These are phyloP conservation scores for Verticillium klebahnii DNA, from an alignment of 2,329 filamentous ascomycete genomes.

Conservation along the genomic window DNA sequence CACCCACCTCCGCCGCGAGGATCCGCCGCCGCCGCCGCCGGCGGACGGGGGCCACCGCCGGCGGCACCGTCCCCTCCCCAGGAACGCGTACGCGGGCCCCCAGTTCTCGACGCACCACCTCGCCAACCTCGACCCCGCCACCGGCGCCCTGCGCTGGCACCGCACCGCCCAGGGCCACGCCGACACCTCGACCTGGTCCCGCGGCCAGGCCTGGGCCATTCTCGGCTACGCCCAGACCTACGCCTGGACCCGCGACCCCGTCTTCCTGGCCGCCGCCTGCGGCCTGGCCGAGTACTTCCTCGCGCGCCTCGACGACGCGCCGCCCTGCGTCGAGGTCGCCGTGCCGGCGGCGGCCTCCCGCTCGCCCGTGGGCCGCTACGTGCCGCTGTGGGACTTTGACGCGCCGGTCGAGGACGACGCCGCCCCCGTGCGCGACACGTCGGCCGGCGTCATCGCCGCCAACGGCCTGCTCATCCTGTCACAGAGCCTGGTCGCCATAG, in stretches of 20 bases:
- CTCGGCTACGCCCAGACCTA: conserved; percentile 45
- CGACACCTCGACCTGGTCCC: conserved; percentile 40
- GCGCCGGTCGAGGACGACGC: conserved; percentile 29
- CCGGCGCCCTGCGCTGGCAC: conserved; percentile 29
- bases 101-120: conserved; percentile 34
- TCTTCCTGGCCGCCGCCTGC: conserved; percentile 37
- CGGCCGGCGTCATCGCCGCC: conserved; percentile 20
- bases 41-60: neutral
- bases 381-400: conserved; percentile 41
- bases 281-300: conserved; percentile 44
- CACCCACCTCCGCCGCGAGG: conserved; percentile 30
- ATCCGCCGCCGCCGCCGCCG: conserved; percentile 8
- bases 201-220: conserved; percentile 45
- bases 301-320: conserved; percentile 24
- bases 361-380: conserved; percentile 10
- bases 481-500: conserved; percentile 10
- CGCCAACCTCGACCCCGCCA: conserved; percentile 37
- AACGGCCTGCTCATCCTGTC: conserved; percentile 21
- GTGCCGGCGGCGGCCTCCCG: neutral
- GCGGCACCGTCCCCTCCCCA: neutral
- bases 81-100: conserved; percentile 15
- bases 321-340: conserved; percentile 12
- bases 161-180: conserved; percentile 42
- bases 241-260: conserved; percentile 36
- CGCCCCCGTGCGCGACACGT: conserved; percentile 28